Percentiles rank a stretch among this genome's conserved stretches.
These are phyloP conservation scores for Cubamyces sp. DNA, from an alignment of 768 basidiomycete species.

Conservation along the genomic window DNA sequence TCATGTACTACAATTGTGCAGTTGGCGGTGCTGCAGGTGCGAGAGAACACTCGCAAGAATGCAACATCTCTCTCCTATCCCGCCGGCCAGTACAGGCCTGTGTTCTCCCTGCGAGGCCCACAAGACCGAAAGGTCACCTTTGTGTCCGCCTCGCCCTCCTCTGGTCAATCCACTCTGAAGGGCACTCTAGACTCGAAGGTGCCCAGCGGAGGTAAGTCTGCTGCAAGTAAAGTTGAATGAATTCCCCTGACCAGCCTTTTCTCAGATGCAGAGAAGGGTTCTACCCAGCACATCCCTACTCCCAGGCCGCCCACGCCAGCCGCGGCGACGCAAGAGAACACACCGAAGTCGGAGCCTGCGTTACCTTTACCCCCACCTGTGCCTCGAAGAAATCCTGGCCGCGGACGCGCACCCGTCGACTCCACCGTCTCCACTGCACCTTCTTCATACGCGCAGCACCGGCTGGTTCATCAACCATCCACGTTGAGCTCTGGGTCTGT, in stretches of 20 bases:
- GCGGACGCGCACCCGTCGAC: slow-evolving; percentile 3
- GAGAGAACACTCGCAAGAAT: slow-evolving; percentile 48
- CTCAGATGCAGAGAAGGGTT: slow-evolving; percentile 15
- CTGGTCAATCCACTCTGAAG: slow-evolving; percentile 21
- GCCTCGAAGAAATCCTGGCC: slow-evolving; percentile 14
- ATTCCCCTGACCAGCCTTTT: background rate
- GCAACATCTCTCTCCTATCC: slow-evolving; percentile 31
- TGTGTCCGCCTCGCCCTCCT: slow-evolving; percentile 25
- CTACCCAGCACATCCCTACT: background rate
- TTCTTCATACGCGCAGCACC: slow-evolving; percentile 9
- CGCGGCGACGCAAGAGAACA: background rate
- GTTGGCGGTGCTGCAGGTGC: slow-evolving; percentile 35
- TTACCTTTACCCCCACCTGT: slow-evolving; percentile 18
- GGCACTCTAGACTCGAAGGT: slow-evolving; percentile 4
- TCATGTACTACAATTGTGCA: slow-evolving; percentile 12
- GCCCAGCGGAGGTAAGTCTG: background rate
- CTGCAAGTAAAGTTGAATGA: background rate
- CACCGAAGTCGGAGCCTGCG: slow-evolving; percentile 5
- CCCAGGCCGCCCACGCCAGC: slow-evolving; percentile 1
- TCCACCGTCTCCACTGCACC: slow-evolving; percentile 9
- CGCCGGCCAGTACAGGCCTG: slow-evolving; percentile 34
- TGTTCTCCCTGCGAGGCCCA: slow-evolving; percentile 29
- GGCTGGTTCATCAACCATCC: slow-evolving; percentile 32
- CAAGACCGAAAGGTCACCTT: slow-evolving; percentile 47
- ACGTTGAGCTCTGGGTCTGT: slow-evolving; percentile 40